Conservation (phyloP, 805 yeast species). For the Candida taoyuanica region DNA sequence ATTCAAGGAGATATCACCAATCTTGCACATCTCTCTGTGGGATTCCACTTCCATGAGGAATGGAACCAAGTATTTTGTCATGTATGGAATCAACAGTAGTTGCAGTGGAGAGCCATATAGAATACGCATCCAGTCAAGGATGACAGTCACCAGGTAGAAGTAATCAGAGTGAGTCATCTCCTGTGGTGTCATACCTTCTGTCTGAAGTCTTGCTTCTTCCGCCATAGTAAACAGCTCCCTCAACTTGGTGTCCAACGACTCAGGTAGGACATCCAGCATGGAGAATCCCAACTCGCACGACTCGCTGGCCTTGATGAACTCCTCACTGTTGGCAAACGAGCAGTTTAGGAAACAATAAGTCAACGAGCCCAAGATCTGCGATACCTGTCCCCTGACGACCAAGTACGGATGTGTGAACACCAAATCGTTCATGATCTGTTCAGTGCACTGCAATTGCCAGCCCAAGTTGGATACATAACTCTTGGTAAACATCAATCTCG, state of each 20-base stretch:
- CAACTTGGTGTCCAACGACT: conserved; percentile 33
- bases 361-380: conserved; percentile 42
- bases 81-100: conserved; percentile 45
- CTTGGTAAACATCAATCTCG: conserved; percentile 53
- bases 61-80: conserved; percentile 56
- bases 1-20: conserved; percentile 56
- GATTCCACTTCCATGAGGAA: conserved; percentile 58
- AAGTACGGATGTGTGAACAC: conserved; percentile 61
- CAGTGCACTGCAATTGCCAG: conserved; percentile 53
- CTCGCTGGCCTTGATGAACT: conserved; percentile 36
- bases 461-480: conserved; percentile 45
- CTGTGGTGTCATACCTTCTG: conserved; percentile 42
- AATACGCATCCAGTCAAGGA: conserved; percentile 54
- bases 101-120: conserved; percentile 52
- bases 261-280: conserved; percentile 28
- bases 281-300: conserved; percentile 32
- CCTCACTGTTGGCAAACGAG: conserved; percentile 34
- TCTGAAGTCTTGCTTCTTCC: conserved; percentile 33
- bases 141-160: conserved; percentile 60
- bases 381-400: conserved; percentile 65
- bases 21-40: conserved; percentile 76
- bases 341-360: conserved; percentile 40
- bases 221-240: conserved; percentile 41
- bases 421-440: conserved; percentile 37
- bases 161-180: conserved; percentile 56